Evolutionary conservation across 768 basidiomycete genomes (phyloP), one percentile per base, ranked within the genome.

Genomic region (Lactarius indigo): DNA sequence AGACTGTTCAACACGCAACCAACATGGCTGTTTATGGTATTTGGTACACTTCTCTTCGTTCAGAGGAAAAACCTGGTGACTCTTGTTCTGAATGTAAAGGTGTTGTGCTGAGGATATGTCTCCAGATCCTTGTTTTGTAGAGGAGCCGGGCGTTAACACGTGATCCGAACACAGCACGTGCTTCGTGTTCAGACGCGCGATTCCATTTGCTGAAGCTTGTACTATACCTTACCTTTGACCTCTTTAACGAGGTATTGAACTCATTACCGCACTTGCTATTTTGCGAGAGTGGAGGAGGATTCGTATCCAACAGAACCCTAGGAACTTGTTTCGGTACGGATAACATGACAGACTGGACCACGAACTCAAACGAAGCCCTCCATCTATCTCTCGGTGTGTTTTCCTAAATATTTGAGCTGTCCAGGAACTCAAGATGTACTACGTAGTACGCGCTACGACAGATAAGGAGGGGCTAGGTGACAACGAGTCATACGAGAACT

Each of bases 281-380:
- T 30, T 8, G 13, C 30, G 23, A 50, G 50, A 52, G 13, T 15
- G 23, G 6, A 23, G 15, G 26, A 52, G 50, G 50, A 52, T 12
- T 26, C 5, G 55, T 20, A 33, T 12, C 10, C 17, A 31, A 35
- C 33, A 57, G 18, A 30, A 57, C 18, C 30, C 30, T 12, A 30
- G 56, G 33, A 35, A n/a, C 37, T 58, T 58, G 37, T 39, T 26
- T 39, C 26, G n/a, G 57, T 20, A 50, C 47, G 12, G n/a, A 33
- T 50, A 44, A 9, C 33, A 71, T 71, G 70, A 70, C 82, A 31
- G 85, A 87, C 72, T 97, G 93, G 92, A 89, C 94, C 0, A 76
- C 84, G 7, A 85, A 92, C 77, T 87, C 93, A 37, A 94, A 89
- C 74, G 85, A 91, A 65, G 90, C 90, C 0, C 78, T 97, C 12